Conservation (phyloP, 2,329 filamentous ascomycete species). For the Cryphonectria parasitica region DNA sequence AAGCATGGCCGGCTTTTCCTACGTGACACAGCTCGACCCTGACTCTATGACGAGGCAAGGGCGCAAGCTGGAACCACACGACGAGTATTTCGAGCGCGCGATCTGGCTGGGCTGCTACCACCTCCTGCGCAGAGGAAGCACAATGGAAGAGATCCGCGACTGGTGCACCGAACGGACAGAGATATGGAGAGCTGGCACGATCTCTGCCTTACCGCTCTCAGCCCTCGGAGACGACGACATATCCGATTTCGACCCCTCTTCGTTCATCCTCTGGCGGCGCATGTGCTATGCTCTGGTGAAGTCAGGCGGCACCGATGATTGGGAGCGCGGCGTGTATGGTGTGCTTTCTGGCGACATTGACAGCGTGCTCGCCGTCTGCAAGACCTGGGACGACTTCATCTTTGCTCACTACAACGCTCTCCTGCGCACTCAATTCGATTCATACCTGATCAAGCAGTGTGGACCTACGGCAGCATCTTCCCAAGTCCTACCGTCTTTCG, state of each 20-base stretch:
- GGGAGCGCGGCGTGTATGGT: constrained; percentile 89
- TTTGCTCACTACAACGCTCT: constrained; percentile 90
- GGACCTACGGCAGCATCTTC: constrained; percentile 56
- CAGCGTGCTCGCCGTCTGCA: constrained; percentile 76
- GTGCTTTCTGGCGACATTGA: constrained; percentile 83
- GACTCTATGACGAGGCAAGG: constrained; percentile 84
- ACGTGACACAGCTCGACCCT: constrained; percentile 86
- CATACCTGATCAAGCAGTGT: constrained; percentile 63
- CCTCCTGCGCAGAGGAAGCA: constrained; percentile 83
- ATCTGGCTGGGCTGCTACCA: constrained; percentile 96
- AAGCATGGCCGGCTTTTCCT: constrained; percentile 60
- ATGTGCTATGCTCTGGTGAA: constrained; percentile 76
- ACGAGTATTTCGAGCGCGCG: constrained; percentile 85
- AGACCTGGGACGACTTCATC: constrained; percentile 82
- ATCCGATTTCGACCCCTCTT: constrained; percentile 47
- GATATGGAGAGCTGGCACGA: constrained; percentile 83
- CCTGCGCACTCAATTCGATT: constrained; percentile 77
- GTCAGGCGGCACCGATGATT: constrained; percentile 71
- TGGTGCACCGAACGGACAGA: constrained; percentile 89
- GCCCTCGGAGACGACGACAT: constrained; percentile 50
- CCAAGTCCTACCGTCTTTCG: constrained; percentile 65
- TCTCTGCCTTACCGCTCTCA: constrained; percentile 72
- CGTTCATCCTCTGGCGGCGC: constrained; percentile 72
- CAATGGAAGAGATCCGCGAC: constrained; percentile 72
- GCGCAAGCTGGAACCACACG: constrained; percentile 75